These are phyloP conservation scores for Candolleomyces eurysporus DNA, from an alignment of 768 basidiomycete genomes.

Conservation along the genomic window DNA sequence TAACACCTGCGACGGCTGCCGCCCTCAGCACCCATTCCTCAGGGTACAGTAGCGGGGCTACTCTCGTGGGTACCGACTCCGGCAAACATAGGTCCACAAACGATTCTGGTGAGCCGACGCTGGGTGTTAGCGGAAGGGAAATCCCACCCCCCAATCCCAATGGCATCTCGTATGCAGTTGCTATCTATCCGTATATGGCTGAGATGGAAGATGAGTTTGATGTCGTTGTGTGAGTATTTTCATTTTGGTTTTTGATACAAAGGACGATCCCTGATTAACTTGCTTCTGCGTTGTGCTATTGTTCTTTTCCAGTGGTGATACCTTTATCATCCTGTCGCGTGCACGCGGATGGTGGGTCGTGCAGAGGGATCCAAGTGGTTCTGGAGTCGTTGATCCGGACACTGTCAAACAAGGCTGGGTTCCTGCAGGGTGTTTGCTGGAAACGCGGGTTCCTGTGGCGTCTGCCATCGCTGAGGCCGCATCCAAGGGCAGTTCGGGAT, in stretches of 20 bases:
- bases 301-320: slow-evolving; percentile 65
- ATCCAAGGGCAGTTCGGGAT: slow-evolving; percentile 45
- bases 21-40: slow-evolving; percentile 25
- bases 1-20: slow-evolving; percentile 36
- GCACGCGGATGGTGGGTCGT: slow-evolving; percentile 99
- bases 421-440: slow-evolving; percentile 93
- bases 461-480: slow-evolving; percentile 83
- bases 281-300: neutral
- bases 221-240: slow-evolving; percentile 76
- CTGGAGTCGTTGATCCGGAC: slow-evolving; percentile 75
- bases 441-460: slow-evolving; percentile 89
- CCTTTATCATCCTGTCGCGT: slow-evolving; percentile 88
- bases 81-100: no score
- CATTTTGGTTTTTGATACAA: neutral
- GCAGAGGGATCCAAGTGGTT: slow-evolving; percentile 86
- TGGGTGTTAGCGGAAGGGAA: slow-evolving; percentile 19
- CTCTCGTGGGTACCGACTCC: slow-evolving; percentile 14
- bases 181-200: slow-evolving; percentile 98
- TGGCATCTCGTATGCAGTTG: slow-evolving; percentile 90
- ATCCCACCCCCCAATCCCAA: slow-evolving; percentile 29
- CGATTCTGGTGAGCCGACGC: slow-evolving; percentile 5
- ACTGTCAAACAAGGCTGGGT: slow-evolving; percentile 92
- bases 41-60: slow-evolving; percentile 22
- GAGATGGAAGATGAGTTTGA: slow-evolving; percentile 99
- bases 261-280: slow-evolving; percentile 2